A percentile compares a stretch with the other conserved stretches of the same genome.
Evolutionary conservation across 2,329 filamentous ascomycete species (phyloP).

Genomic region (Periconia sp.): DNA sequence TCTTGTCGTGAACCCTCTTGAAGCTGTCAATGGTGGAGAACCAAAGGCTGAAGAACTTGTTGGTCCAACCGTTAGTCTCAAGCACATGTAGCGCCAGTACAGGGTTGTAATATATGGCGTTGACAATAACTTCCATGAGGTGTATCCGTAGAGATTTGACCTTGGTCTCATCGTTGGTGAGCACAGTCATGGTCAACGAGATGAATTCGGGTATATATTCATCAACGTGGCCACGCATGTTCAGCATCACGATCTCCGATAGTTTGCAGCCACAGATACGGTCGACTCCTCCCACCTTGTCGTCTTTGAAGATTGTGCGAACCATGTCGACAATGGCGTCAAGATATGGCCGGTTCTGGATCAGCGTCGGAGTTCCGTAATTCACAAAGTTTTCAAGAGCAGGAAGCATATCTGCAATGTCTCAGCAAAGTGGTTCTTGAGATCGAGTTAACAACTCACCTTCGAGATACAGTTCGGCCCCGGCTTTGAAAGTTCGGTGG

Average conservation of each 20-base stretch:
- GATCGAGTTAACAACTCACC: slow-evolving; percentile 25
- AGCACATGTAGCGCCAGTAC: slow-evolving; percentile 79
- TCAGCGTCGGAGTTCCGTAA: slow-evolving; percentile 79
- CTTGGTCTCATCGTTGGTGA: slow-evolving; percentile 75
- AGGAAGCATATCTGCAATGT: slow-evolving; percentile 79
- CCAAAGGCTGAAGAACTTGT: slow-evolving; percentile 98
- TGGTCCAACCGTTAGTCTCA: slow-evolving; percentile 92
- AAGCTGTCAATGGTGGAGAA: slow-evolving; percentile 95
- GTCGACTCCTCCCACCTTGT: slow-evolving; percentile 90
- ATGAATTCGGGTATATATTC: slow-evolving; percentile 88
- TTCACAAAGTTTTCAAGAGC: slow-evolving; percentile 97
- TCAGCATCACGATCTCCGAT: slow-evolving; percentile 95
- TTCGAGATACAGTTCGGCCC: slow-evolving; percentile 94
- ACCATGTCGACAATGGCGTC: slow-evolving; percentile 93
- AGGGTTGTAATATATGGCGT: slow-evolving; percentile 96
- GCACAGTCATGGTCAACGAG: slow-evolving; percentile 80
- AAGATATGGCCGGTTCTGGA: slow-evolving; percentile 83
- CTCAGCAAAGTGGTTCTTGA: slow-evolving; percentile 9
- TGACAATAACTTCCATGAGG: slow-evolving; percentile 98
- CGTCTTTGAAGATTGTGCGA: slow-evolving; percentile 87
- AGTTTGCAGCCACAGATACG: slow-evolving; percentile 97
- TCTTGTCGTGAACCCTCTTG: slow-evolving; percentile 95
- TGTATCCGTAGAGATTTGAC: slow-evolving; percentile 95
- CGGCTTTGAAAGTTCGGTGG: slow-evolving; percentile 94
- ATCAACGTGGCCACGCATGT: slow-evolving; percentile 84